phyloP scores from a whole-genome alignment of 495 filamentous ascomycete species.

The Glutinoglossum americanum region DNA sequence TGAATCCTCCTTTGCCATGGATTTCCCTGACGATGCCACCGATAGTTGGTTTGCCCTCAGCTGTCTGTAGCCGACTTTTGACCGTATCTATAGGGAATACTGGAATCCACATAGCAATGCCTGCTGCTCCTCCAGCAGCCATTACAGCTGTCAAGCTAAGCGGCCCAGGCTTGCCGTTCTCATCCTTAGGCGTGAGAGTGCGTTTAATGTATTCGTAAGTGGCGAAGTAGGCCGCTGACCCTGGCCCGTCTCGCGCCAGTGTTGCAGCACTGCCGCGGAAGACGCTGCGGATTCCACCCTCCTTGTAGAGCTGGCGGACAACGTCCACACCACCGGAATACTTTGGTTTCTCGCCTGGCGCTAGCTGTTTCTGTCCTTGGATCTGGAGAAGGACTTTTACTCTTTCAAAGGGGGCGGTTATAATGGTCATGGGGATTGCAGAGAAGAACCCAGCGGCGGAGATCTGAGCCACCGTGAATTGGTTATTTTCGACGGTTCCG shows the following conservation, averaged over 20 bases:
- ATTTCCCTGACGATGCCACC: conserved; percentile 56
- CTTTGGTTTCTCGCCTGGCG: conserved; percentile 77
- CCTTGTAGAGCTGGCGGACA: conserved; percentile 82
- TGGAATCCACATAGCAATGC: conserved; percentile 97
- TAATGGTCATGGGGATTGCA: conserved; percentile 90
- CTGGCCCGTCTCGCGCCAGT: conserved; percentile 80
- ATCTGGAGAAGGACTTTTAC: conserved; percentile 97
- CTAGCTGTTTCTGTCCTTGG: conserved; percentile 72
- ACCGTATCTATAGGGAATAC: conserved; percentile 96
- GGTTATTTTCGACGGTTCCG: conserved; percentile 42
- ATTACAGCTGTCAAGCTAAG: conserved; percentile 68
- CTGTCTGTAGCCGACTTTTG: conserved; percentile 83
- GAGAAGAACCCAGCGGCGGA: conserved; percentile 92
- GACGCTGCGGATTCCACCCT: conserved; percentile 74
- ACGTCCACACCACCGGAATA: conserved; percentile 81
- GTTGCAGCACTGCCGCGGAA: conserved; percentile 85
- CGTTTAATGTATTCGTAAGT: conserved; percentile 92
- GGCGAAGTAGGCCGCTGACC: conserved; percentile 87
- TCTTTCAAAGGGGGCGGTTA: conserved; percentile 95
- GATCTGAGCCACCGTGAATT: conserved; percentile 65
- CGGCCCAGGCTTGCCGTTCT: conserved; percentile 46
- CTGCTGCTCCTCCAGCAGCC: conserved; percentile 69
- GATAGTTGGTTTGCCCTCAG: conserved; percentile 69
- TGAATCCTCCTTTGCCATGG: conserved; percentile 58
- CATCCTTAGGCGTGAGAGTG: conserved; percentile 65